Base-by-base conservation (phyloP, 495 filamentous ascomycete species). In the Penicillium flavigenum region DNA sequence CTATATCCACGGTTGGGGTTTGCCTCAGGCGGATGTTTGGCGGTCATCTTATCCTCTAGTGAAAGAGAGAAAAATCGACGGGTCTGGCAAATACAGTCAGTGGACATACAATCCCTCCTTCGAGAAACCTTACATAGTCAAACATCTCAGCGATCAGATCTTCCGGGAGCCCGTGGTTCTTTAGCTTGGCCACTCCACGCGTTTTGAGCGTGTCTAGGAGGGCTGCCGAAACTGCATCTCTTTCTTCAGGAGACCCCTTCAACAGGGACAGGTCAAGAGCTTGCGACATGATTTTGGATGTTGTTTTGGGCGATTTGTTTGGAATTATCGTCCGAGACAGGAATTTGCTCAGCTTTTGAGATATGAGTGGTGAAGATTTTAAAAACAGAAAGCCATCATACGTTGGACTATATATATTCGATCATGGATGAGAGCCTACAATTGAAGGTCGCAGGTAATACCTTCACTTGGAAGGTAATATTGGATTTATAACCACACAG, bases 1-100 rank as follows among this genome's bases (percentile, higher is more conserved):
- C 64, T 63, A 61, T 86, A 88, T 39, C 86, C 84, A 32, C 85
- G 76, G 58, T 87, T 83, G 19, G 72, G 73, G 7, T 60, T 70
- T 27, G 70, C 58, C 57, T 79, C 73, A 39, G 75, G 75, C 8
- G 84, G 84, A 63, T 86, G 83, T 12, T 81, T 81, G 27, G 82
- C 83, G 10, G 77, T 69, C 63, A 68, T 67, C 47, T 82, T 83
- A 39, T 70, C 64, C 8, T 76, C 73, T 0, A 56, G 47, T 1
- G 71, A 65, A 11, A 81, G 67, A 22, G 61, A 70, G 55, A 80
- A 82, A 60, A 81, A 74, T 46, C 56, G 64, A 17, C 54, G 56
- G 2, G 58, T 62, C 58, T 60, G 16, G 24, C 6, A 27, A n/a
- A 14, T 1, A 41, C 22, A 27, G 27, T 52, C 17, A 47, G 5